Evolutionary conservation across 768 basidiomycete genomes (phyloP), one percentile per base, ranked within the genome.

Genomic region (Termitomyces sp.): DNA sequence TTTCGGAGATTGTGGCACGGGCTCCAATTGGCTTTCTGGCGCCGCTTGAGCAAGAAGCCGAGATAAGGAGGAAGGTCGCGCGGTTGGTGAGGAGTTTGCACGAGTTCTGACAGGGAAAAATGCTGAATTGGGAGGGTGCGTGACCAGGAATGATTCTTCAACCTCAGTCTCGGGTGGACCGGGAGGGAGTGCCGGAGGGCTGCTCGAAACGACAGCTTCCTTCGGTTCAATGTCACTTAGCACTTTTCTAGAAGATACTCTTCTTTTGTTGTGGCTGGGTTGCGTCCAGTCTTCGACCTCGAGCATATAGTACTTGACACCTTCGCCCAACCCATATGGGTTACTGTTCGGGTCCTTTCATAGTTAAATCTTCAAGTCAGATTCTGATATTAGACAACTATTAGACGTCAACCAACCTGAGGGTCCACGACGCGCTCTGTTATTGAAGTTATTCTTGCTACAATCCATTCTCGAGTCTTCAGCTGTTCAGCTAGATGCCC

Each of bases 261-360:
- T 80, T 50, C 87, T 84, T 71, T 88, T 90, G 60, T 84, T 84
- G 40, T 83, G 82, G 52, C 79, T 82, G 1, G 89, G 86, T 67
- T 92, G 90, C 2, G 90, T 92, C 93, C 94, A 96, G 67, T 93
- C 91, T 71, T 96, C 94, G 22, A 95, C 94, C 74, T 95, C 91
- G 20, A 96, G 84, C 86, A 94, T 90, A 73, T 92, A 95, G 66
- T 92, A 96, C 75, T 96, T 96, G 61, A 93, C 88, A 33, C 94
- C 94, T 64, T 93, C 88, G 1, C 89, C 87, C 8, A 96, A 82
- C 0, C 89, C 88, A 72, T 92, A 96, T n/a, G 94, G 94, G 73
- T 96, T 96, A 57, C 87, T 92, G 18, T 76, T 80, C 36, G 91
- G 85, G 69, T 93, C 90, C 93, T 95, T 48, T 32, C 2, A 45